Base-by-base conservation (phyloP, 2,329 filamentous ascomycete genomes). In the Sphaerulina populicola region DNA sequence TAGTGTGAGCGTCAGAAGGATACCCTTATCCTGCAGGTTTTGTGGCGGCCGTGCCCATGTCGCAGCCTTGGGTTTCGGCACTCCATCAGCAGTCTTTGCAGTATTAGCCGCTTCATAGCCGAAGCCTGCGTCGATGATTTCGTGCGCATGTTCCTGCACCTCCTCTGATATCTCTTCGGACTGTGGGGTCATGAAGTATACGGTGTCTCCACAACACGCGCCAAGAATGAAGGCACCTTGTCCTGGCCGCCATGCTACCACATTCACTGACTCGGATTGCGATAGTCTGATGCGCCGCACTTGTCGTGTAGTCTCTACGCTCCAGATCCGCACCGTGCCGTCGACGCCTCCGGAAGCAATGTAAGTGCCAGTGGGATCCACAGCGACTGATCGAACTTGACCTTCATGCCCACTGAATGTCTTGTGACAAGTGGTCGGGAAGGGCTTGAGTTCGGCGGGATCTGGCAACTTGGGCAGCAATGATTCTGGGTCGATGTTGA, bases 401-500 rank as follows among this genome's bases (percentile, higher is more conserved):
- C 91, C 91, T 56, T 88, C 81, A 64, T 98, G 93, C 9, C 91
- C 91, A 56, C 81, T 77, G 75, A 93, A 97, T 10, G 94, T 78
- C 5, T 88, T 88, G 40, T 90, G 86, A 61, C 87, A 91, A 7
- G 88, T 82, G 0, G 90, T 95, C 11, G 93, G 93, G 76, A 97
- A 98, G 1, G 93, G 93, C 64, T 88, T 88, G 51, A 98, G 77
- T 64, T 98, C 91, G 62, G 95, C 88, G 0, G 93, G 91, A 53
- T 86, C 87, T 6, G 94, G 93, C 6, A 98, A 77, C 68, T 96
- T 96, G 10, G 93, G 91, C 33, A 98, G 78, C 45, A 98, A 75
- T 35, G 88, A 94, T 68, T 86, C 86, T 2, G 93, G 93, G 63
- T 98, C 93, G 64, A 98, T 97, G 71, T 97, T 95, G 64, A 98